A percentile compares a stretch with the other conserved stretches of the same genome.
Conservation (phyloP, 495 filamentous ascomycete genomes). For the Hypoxylon subgilvum region DNA sequence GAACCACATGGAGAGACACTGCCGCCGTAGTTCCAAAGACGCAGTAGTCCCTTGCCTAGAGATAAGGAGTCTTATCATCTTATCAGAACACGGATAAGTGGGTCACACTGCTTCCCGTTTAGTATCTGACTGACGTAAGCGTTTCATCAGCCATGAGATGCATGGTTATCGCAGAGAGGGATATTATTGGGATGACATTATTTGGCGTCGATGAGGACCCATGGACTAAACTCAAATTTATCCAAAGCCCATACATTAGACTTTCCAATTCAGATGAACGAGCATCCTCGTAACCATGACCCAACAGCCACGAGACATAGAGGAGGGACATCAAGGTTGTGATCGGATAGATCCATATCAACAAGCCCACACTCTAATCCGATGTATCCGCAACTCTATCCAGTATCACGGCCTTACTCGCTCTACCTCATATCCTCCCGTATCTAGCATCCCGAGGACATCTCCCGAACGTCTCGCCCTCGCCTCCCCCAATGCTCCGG, state of each 20-base stretch:
- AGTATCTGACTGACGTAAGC: constrained; percentile 3
- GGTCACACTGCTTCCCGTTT: not conserved
- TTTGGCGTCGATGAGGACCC: no score
- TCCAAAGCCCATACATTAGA: constrained; percentile 6
- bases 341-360: constrained; percentile 10
- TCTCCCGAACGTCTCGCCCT: constrained; percentile 38
- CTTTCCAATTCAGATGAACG: not conserved
- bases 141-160: not conserved
- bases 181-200: no score
- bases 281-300: constrained; percentile 12
- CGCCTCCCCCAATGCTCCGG: constrained; percentile 24
- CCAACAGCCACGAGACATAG: constrained; percentile 10
- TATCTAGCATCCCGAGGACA: constrained; percentile 34
- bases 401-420: not conserved
- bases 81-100: not conserved
- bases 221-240: no score
- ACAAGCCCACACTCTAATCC: constrained; percentile 22
- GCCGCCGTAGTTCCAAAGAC: not conserved
- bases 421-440: constrained; percentile 9
- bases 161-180: no score
- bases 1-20: not conserved
- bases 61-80: no score
- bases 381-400: constrained; percentile 20
- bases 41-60: no score
- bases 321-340: constrained; percentile 9